Evolutionary conservation across 2,329 filamentous ascomycete species (phyloP), one percentile per base, ranked within the genome.

Genomic region (Hortaea werneckii): DNA sequence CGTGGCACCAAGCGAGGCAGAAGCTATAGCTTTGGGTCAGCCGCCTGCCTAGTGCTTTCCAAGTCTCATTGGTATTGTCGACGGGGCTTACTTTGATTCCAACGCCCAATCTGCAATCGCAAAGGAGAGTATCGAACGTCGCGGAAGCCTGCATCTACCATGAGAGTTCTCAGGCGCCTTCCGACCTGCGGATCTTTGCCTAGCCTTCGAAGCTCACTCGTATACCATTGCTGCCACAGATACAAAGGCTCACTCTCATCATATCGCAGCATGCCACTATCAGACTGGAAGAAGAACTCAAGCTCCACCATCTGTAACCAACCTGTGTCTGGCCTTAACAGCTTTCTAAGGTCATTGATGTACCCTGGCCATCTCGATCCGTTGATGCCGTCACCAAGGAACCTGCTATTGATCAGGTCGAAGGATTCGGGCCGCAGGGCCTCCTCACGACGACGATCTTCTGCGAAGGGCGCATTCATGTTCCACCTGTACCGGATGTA

Each of bases 281-380:
- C 80, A 0, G 87, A 94, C 63, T 94, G 89, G 27, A 86, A 80
- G 53, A 87, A 87, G 63, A 82, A 83, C 59, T 94, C 87, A 56
- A 89, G 77, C 60, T 95, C 89, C n/a, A 86, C 78, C 75, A 94
- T 82, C 60, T 95, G 87, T 48, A 85, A 76, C 87, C 87, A 95
- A 1, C 89, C 88, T 9, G 32, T 35, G 2, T 82, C 83, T 5
- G 80, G 82, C 42, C 79, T 82, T 51, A 89, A 69, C 7, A 87
- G 75, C 20, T 78, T 74, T 53, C 79, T 77, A 49, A 94, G 84
- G 55, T 95, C 89, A 54, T 73, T 71, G 52, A 94, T 65, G 64
- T 94, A 95, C 29, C 74, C 73, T 45, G 70, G 66, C 89, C 89
- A 95, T 62, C 87, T 76, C 50, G 73, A 68, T 47, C 72, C 69